A percentile compares a stretch with the other conserved stretches of the same genome.
Conservation (phyloP, 495 filamentous ascomycete genomes). For the Tuber indicum region DNA sequence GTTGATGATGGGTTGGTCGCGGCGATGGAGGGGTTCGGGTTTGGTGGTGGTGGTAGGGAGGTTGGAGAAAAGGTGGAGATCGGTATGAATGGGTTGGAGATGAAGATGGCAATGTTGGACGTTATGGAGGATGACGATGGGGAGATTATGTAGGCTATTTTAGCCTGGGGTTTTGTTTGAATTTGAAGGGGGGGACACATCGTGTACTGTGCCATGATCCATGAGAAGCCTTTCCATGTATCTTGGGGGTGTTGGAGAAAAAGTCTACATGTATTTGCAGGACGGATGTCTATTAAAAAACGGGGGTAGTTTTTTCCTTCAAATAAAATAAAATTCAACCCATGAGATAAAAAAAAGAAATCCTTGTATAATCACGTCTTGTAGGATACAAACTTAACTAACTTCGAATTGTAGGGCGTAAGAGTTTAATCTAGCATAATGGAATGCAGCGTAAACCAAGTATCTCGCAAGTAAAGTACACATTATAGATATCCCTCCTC, state of each 20-base stretch:
- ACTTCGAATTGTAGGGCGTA: not conserved
- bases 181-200: not conserved
- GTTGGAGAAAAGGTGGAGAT: not conserved
- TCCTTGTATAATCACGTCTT: not conserved
- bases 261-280: not conserved
- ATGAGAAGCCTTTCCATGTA: not conserved
- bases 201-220: not conserved
- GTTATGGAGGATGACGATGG: not conserved
- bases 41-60: not conserved
- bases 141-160: not conserved
- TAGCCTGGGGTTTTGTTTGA: not conserved
- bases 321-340: not conserved
- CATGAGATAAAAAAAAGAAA: not conserved
- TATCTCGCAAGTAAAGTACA: not conserved
- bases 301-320: not conserved
- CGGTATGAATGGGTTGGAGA: not conserved
- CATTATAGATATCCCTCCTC: not conserved
- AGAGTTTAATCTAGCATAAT: not conserved
- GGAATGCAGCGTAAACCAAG: not conserved
- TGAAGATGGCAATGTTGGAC: not conserved
- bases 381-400: not conserved
- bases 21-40: not conserved
- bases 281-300: not conserved
- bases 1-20: not conserved
- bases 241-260: not conserved